Evolutionary conservation across 1,139 yeast genomes (phyloP), one percentile per base, ranked within the genome.

Genomic region (Kurtzmaniella natalensis): DNA sequence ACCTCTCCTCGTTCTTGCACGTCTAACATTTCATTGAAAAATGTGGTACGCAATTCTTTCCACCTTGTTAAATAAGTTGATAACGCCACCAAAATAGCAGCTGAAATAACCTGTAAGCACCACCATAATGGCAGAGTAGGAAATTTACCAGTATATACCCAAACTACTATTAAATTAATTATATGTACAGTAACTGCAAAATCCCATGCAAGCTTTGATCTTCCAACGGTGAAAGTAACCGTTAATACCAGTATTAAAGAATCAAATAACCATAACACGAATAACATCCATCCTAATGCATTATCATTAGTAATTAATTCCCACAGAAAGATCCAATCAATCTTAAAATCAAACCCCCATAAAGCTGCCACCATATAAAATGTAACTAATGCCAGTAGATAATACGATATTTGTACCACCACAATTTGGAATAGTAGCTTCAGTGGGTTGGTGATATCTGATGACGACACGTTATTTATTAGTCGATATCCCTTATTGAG

Each of bases 171-270:
- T 25, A 89, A 59, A 57, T 89, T 83, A 35, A 92, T 74, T 13
- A 85, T 78, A 56, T 92, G 96, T 11, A 92, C 69, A 0, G 98
- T 89, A 22, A 92, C 53, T 9, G 95, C 96, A 62, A 89, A 92
- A 57, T 92, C 98, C 84, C 96, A 83, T 0, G 96, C 97, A 38
- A 92, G 64, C 56, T 89, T 92, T 27, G 95, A 83, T 40, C 97
- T 67, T 0, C 97, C 96, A 13, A 92, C 95, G 16, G 89, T 80
- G 4, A 88, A 61, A 1, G 95, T 86, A 50, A 92, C 79, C 49
- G 87, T 87, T 13, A 86, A 59, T 2, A 88, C 96, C 50, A 89
- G 81, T 14, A 81, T 55, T 34, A 83, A 64, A 1, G 95, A 72
- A 53, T 85, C 95, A 37, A 86, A 60, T 10, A 89, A 64, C 96